Conservation (phyloP, 1,284 basidiomycete species). For the Sphagnurus paluster region DNA sequence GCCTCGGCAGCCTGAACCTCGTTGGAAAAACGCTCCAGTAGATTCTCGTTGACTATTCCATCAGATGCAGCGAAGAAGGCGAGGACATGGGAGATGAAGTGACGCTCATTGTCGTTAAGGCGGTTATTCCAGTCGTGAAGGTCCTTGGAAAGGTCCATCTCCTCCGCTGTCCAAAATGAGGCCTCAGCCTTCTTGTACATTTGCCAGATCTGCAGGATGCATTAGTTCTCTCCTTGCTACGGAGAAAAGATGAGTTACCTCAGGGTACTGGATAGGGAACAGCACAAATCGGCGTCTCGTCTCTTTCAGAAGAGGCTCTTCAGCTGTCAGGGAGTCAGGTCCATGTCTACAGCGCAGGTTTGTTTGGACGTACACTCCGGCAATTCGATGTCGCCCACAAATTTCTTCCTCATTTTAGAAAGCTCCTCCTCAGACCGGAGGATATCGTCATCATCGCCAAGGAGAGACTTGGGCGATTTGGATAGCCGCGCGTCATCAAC, state of each 20-base stretch:
- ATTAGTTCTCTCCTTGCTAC: background rate
- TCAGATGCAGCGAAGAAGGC: slow-evolving; percentile 98
- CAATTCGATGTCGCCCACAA: slow-evolving; percentile 66
- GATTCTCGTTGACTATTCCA: slow-evolving; percentile 98
- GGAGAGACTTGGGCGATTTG: slow-evolving; percentile 37
- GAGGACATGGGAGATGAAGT: slow-evolving; percentile 95
- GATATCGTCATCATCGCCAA: slow-evolving; percentile 26
- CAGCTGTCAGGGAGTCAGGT: slow-evolving; percentile 7
- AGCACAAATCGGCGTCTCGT: slow-evolving; percentile 1
- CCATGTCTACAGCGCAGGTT: background rate
- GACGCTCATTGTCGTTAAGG: slow-evolving; percentile 90
- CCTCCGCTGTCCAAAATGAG: slow-evolving; percentile 98
- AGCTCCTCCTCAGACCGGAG: slow-evolving; percentile 21
- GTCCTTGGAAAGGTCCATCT: slow-evolving; percentile 96
- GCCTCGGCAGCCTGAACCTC: slow-evolving; percentile 96
- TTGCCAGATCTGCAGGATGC: slow-evolving; percentile 78
- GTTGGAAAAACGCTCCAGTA: slow-evolving; percentile 92
- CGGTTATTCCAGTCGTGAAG: slow-evolving; percentile 91
- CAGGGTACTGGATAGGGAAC: slow-evolving; percentile 3
- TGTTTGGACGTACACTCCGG: slow-evolving; percentile 62
- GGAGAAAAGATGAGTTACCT: background rate
- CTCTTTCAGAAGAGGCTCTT: background rate
- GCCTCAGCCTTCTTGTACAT: slow-evolving; percentile 95
- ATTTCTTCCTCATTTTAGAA: slow-evolving; percentile 36
- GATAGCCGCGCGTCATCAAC: slow-evolving; percentile 41